Evolutionary conservation across 164 flowering plant genomes (phyloP).

Genomic region (Nelumbo lutea): DNA sequence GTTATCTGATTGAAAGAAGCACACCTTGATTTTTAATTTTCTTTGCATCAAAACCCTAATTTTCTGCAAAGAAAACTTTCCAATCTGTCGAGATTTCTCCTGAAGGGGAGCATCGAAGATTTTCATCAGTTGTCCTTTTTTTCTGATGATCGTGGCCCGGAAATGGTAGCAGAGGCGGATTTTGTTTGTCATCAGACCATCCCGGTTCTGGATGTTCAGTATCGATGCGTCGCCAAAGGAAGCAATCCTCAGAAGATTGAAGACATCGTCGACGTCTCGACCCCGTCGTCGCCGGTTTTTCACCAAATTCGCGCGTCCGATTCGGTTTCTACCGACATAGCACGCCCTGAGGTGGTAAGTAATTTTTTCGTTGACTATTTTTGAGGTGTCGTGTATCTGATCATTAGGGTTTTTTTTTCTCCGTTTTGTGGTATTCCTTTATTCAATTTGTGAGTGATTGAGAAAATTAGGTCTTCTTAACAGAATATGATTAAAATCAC

Average conservation of each 20-base stretch:
- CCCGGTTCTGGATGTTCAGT: slow-evolving; percentile 27
- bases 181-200: slow-evolving; percentile 26
- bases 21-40: too few relatives aligned
- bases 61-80: slow-evolving; percentile 8
- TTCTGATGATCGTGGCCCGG: slow-evolving; percentile 19
- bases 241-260: slow-evolving; percentile 13
- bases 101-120: background rate
- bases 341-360: slow-evolving; percentile 34
- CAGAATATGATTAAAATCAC: background rate
- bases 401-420: background rate
- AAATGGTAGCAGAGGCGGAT: slow-evolving; percentile 29
- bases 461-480: background rate
- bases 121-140: slow-evolving; percentile 1
- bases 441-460: background rate
- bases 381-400: background rate
- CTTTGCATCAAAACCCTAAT: background rate
- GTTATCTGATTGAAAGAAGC: background rate
- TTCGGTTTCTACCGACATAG: slow-evolving; percentile 17
- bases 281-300: background rate
- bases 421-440: background rate
- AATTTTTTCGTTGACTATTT: background rate
- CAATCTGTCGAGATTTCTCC: background rate
- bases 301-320: slow-evolving; percentile 1
- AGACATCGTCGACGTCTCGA: background rate
- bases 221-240: slow-evolving; percentile 16